Conservation (phyloP, 1,284 basidiomycete genomes). For the Sporisorium sorghi region DNA sequence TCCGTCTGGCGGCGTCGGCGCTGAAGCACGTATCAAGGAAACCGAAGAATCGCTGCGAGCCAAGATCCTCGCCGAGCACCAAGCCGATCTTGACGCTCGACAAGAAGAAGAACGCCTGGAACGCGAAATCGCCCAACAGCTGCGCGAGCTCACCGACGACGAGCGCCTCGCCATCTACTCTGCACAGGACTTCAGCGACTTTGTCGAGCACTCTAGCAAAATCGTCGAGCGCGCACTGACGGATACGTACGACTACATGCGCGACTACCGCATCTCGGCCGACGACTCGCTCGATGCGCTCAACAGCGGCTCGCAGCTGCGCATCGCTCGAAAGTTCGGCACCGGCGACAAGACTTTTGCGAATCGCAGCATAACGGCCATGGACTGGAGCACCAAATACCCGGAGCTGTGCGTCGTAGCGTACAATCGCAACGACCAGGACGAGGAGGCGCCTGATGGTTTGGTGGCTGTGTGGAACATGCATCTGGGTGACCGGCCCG, state of each 20-base stretch:
- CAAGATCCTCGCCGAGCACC: slow-evolving; percentile 62
- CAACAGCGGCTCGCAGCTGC: slow-evolving; percentile 32
- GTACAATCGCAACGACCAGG: slow-evolving; percentile 96
- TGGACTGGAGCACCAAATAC: slow-evolving; percentile 99
- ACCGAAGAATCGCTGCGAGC: slow-evolving; percentile 40
- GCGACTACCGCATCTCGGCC: slow-evolving; percentile 87
- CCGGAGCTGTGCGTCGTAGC: slow-evolving; percentile 93
- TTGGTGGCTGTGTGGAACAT: slow-evolving; percentile 98
- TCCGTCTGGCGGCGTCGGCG: slow-evolving; percentile 73
- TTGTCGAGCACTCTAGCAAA: slow-evolving; percentile 93
- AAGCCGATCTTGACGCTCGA: slow-evolving; percentile 38
- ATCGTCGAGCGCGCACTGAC: slow-evolving; percentile 95
- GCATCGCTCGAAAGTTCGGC: slow-evolving; percentile 51
- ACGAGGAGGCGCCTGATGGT: slow-evolving; percentile 79
- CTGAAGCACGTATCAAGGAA: slow-evolving; percentile 25
- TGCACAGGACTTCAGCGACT: slow-evolving; percentile 88
- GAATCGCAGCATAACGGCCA: slow-evolving; percentile 91
- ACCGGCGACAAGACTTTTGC: slow-evolving; percentile 68
- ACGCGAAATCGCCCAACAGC: slow-evolving; percentile 79
- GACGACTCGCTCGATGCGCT: slow-evolving; percentile 76
- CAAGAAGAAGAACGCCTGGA: slow-evolving; percentile 75
- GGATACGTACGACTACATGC: slow-evolving; percentile 94
- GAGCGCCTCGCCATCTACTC: slow-evolving; percentile 83
- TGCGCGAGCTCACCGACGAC: slow-evolving; percentile 86
- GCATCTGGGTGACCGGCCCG: slow-evolving; percentile 91